Evolutionary conservation across 2,329 filamentous ascomycete genomes (phyloP).

Genomic region (Colletotrichum eleusines): DNA sequence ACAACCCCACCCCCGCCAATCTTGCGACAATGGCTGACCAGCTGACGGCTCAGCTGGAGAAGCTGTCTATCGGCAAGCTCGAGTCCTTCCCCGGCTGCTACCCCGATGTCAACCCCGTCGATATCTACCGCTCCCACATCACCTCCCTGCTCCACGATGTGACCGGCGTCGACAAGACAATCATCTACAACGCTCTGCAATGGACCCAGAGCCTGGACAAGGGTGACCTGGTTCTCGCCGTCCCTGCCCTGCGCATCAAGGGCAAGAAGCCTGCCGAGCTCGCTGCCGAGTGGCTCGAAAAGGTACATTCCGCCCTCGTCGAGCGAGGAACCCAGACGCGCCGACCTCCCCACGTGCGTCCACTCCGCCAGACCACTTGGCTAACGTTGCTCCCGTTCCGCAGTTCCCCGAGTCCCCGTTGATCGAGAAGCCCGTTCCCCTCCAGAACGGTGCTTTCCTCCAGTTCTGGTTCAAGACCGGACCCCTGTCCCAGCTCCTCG

Average conservation of each 20-base stretch:
- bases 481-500: conserved; percentile 72
- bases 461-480: conserved; percentile 84
- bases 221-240: conserved; percentile 83
- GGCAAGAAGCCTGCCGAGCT: conserved; percentile 74
- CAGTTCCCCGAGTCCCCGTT: conserved; percentile 82
- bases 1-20: conserved; percentile 12
- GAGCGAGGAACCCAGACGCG: background rate
- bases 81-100: conserved; percentile 67
- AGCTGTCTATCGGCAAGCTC: conserved; percentile 52
- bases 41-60: conserved; percentile 51
- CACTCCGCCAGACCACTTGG: background rate
- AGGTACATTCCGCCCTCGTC: conserved; percentile 56
- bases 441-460: conserved; percentile 71
- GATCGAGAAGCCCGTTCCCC: conserved; percentile 75
- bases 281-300: conserved; percentile 70
- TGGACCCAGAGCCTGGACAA: conserved; percentile 86
- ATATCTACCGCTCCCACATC: conserved; percentile 84
- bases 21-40: conserved; percentile 48
- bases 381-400: background rate
- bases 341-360: too few species aligned
- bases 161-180: conserved; percentile 75
- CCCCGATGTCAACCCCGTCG: conserved; percentile 79
- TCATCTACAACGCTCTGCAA: conserved; percentile 81
- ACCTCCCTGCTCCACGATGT: conserved; percentile 75
- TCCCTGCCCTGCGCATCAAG: conserved; percentile 84